Base-by-base conservation (phyloP, 1,139 yeast species). In the Suhomyces maxii region DNA sequence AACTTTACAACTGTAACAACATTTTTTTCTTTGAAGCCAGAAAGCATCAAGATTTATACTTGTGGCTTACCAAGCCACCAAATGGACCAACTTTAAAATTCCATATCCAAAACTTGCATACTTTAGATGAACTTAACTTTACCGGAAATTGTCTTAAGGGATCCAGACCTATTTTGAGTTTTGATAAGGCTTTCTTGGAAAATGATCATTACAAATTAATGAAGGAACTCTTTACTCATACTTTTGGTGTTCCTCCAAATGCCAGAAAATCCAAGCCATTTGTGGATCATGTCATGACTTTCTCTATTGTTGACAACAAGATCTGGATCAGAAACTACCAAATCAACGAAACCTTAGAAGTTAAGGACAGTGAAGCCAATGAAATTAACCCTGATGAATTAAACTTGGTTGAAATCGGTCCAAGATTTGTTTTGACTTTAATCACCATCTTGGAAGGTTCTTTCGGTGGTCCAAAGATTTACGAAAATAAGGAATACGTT, bases 61-160 rank as follows among this genome's bases (percentile, higher is more conserved):
- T 93, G 66, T 93, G 98, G 97, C 69, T 93, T 55, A 80, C 97
- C 36, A 91, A 93, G 70, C 96, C 98, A 26, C 99, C 99, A 41
- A 93, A 93, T 65, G 99, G 99, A 1, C 99, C 99, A 48, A 91
- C 98, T 26, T 76, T 88, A 61, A 93, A 95, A 70, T 91, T 93
- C 68, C 95, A 87, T 65, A 79, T 93, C 51, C 97, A 93, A 69
- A 95, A 93, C 69, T 77, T 93, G 71, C 99, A 95, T 68, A 93
- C 98, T 37, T 84, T 90, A 76, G 97, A 91, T 64, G 99, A 93
- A 68, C 78, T 93, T 56, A 90, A 95, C 67, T 93, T 93, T 71
- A 90, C 96, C 12, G 99, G 99, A 41, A 93, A 93, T 72, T 90
- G 97, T 62, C 76, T 93, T 54, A 89, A 86, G 67, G 99, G 99